Base-by-base conservation (phyloP, 495 filamentous ascomycete genomes). In the Trichoderma erinaceum region DNA sequence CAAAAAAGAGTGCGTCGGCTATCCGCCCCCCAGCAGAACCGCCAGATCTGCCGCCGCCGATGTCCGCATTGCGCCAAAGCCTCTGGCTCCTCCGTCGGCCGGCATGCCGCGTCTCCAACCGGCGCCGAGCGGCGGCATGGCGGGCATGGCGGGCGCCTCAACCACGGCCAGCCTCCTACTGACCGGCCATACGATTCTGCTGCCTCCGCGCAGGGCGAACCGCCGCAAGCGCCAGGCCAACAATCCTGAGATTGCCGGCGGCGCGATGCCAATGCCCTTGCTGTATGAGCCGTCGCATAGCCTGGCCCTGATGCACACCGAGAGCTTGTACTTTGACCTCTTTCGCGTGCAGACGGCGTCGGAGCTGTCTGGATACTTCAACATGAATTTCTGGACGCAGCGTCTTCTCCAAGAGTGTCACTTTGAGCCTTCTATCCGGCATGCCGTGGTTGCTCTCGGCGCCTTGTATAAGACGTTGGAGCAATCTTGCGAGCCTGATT, bases 371-470 rank as follows among this genome's bases (percentile, higher is more conserved):
- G 87, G 87, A 3, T 86, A 86, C 71, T 89, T 88, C 65, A 78
- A 82, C 65, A 87, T 85, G 4, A 83, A 82, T 8, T 87, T 89
- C 69, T 90, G 87, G 88, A 83, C 78, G 15, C 78, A 74, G 58
- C 79, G 76, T 16, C 79, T 90, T 13, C 75, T 89, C 43, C 85
- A 87, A 72, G 85, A 86, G 69, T 86, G 85, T 50, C 82, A 86
- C 63, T 81, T 81, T 18, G 85, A 89, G 72, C 79, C 88, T 4
- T 80, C 85, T 5, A 86, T 91, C 56, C 81, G 85, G 27, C 87
- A 91, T 74, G 87, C 88, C 10, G 82, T 89, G 1, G 80, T 89
- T 16, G 88, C 87, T 48, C 76, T 91, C 32, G 85, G 86, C 63
- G 85, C 87, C 1, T 76, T 89, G 29, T 89, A 89, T 68, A 85